A percentile compares a stretch with the other conserved stretches of the same genome.
phyloP scores from a whole-genome alignment of 495 filamentous ascomycete species.

The Pseudevernia furfuracea region DNA sequence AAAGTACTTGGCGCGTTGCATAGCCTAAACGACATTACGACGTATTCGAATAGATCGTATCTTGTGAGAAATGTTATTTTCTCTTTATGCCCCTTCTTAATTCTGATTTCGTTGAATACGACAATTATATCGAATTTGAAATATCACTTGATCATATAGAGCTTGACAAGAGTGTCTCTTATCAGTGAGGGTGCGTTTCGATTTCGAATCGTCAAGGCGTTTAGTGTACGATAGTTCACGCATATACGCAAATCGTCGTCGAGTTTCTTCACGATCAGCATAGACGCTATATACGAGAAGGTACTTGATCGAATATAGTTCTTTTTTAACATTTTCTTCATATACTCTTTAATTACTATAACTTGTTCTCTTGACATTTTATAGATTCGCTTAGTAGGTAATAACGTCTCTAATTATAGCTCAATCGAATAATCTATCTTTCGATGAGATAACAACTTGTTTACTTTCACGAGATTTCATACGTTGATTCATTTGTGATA shows the following conservation, averaged over 20 bases:
- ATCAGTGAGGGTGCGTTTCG: too few relatives aligned
- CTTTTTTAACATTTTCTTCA: background rate
- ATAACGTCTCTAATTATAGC: background rate
- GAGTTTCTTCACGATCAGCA: constrained; percentile 10
- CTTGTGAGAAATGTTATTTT: too few relatives aligned
- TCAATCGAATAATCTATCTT: background rate
- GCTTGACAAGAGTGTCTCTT: too few relatives aligned
- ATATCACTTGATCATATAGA: too few relatives aligned
- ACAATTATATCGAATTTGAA: too few relatives aligned
- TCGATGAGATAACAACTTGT: background rate
- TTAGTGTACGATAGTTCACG: too few relatives aligned
- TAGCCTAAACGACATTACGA: too few relatives aligned
- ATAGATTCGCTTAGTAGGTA: background rate
- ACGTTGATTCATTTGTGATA: background rate
- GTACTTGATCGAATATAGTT: background rate
- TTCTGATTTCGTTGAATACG: too few relatives aligned
- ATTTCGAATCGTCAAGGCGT: too few relatives aligned
- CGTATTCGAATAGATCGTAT: too few relatives aligned
- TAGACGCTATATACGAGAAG: background rate
- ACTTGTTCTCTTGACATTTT: background rate
- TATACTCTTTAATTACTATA: background rate
- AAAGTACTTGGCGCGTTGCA: too few relatives aligned
- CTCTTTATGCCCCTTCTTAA: too few relatives aligned
- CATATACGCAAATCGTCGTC: background rate
- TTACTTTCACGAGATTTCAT: background rate